These are phyloP conservation scores for Triticum dicoccoides DNA, from an alignment of 176 grass and related monocot species.

Conservation along the genomic window DNA sequence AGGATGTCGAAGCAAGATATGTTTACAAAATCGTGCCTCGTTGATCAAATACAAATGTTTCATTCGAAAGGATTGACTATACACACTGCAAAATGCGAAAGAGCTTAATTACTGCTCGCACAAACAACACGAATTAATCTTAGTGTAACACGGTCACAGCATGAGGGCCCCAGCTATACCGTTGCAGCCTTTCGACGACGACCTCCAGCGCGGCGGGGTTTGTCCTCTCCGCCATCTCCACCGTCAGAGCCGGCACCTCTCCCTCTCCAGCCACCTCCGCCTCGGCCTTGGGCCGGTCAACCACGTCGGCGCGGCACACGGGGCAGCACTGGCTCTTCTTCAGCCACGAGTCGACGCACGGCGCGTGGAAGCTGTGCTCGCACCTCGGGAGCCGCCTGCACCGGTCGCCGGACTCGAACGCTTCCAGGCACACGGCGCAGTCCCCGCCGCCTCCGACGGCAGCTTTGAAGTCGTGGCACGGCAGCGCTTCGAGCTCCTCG, in stretches of 20 bases:
- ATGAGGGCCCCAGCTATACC: neutral
- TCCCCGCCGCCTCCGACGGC: neutral
- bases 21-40: neutral
- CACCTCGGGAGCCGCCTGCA: conserved; percentile 58
- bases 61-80: neutral
- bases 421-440: conserved; percentile 68
- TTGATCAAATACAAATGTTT: neutral
- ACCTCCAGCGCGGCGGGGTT: neutral
- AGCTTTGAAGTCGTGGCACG: conserved; percentile 39
- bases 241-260: neutral
- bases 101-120: neutral
- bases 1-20: neutral
- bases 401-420: conserved; percentile 40
- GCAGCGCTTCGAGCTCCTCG: conserved; percentile 40
- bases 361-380: conserved; percentile 63
- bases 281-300: neutral
- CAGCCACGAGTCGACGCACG: conserved; percentile 72
- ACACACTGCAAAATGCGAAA: neutral
- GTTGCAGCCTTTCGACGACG: neutral
- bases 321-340: conserved; percentile 54
- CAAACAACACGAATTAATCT: neutral
- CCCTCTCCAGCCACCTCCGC: neutral
- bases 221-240: conserved; percentile 12
- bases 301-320: conserved; percentile 45
- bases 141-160: neutral